A percentile compares a stretch with the other conserved stretches of the same genome.
phyloP scores from a whole-genome alignment of 805 yeast genomes.

The Metschnikowia bowlesiae region DNA sequence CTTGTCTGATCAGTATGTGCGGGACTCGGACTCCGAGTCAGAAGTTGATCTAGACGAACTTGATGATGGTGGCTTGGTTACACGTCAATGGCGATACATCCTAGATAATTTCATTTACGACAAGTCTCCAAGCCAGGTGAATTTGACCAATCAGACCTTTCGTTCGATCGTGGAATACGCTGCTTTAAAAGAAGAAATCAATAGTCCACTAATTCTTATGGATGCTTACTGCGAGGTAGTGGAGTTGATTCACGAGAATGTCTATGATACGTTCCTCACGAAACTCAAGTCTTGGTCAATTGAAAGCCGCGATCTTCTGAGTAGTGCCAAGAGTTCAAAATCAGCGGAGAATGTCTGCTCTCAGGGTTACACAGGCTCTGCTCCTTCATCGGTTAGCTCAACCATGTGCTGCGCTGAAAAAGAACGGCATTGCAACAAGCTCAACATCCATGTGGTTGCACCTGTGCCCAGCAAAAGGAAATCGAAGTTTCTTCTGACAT shows the following conservation, averaged over 20 bases:
- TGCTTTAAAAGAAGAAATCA: constrained; percentile 17
- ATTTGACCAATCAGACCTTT: constrained; percentile 39
- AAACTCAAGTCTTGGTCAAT: background rate
- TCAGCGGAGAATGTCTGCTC: background rate
- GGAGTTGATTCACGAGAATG: constrained; percentile 34
- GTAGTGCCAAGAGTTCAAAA: background rate
- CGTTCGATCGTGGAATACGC: constrained; percentile 20
- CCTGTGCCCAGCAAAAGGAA: constrained; percentile 13
- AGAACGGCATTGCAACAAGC: background rate
- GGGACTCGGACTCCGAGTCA: constrained; percentile 8
- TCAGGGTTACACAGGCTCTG: background rate
- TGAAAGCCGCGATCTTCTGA: background rate
- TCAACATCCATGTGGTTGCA: constrained; percentile 3
- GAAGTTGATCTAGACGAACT: background rate
- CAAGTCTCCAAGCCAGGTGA: constrained; percentile 46
- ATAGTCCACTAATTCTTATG: constrained; percentile 24
- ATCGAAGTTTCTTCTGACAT: constrained; percentile 8
- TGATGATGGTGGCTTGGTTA: constrained; percentile 7
- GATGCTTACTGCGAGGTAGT: constrained; percentile 30
- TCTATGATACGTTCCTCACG: constrained; percentile 18
- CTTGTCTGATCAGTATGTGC: constrained; percentile 12
- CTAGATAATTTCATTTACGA: constrained; percentile 36
- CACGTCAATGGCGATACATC: constrained; percentile 35
- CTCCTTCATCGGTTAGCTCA: background rate
- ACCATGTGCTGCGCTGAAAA: background rate